These are phyloP conservation scores for Candida tropicalis DNA, from an alignment of 1,139 yeast species.

Conservation along the genomic window DNA sequence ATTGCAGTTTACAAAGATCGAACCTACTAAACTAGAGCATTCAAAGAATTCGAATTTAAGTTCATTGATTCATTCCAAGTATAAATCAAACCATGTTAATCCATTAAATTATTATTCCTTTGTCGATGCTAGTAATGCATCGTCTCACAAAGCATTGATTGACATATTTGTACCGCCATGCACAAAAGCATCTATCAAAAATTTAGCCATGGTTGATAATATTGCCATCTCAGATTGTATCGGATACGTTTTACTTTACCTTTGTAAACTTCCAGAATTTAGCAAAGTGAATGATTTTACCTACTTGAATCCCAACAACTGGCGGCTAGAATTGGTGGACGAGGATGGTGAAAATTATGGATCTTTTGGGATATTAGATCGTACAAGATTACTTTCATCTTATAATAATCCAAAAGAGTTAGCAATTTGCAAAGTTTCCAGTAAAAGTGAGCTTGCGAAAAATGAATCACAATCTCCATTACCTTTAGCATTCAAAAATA, in stretches of 20 bases:
- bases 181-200: constrained; percentile 31
- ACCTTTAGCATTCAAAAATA: constrained; percentile 44
- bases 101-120: constrained; percentile 58
- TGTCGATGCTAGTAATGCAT: constrained; percentile 40
- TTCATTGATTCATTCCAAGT: constrained; percentile 40
- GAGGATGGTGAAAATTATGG: constrained; percentile 83
- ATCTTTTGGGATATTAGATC: constrained; percentile 67
- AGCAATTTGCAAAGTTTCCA: constrained; percentile 54
- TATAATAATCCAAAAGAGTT: constrained; percentile 68
- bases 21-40: constrained; percentile 12
- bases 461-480: constrained; percentile 54
- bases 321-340: constrained; percentile 72
- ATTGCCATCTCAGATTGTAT: constrained; percentile 63
- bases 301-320: constrained; percentile 56
- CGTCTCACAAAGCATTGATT: constrained; percentile 24
- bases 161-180: constrained; percentile 44
- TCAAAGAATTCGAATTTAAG: constrained; percentile 36
- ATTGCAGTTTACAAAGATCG: constrained; percentile 30
- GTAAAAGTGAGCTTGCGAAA: constrained; percentile 32
- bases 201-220: constrained; percentile 43
- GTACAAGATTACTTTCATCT: constrained; percentile 54
- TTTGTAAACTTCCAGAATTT: constrained; percentile 26
- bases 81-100: constrained; percentile 39
- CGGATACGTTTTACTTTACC: constrained; percentile 54
- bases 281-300: constrained; percentile 18